phyloP scores from a whole-genome alignment of 1,284 basidiomycete genomes.

The Takashimella koratensis region DNA sequence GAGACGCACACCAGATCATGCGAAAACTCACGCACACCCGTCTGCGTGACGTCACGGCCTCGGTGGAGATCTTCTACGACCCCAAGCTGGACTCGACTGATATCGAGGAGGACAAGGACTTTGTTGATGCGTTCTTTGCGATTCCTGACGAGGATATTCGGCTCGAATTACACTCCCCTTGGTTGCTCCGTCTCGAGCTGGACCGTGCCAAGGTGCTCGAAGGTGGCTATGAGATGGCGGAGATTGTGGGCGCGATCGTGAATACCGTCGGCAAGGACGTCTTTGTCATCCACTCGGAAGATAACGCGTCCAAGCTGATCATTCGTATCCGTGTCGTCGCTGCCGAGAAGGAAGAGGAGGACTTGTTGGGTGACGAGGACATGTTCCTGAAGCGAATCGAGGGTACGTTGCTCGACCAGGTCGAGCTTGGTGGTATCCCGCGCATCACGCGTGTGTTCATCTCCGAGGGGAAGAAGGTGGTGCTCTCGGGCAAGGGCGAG shows the following conservation, averaged over 20 bases:
- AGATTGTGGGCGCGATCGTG: slow-evolving; percentile 89
- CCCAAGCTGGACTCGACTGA: slow-evolving; percentile 87
- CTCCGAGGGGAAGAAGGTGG: slow-evolving; percentile 74
- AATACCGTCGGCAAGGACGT: slow-evolving; percentile 94
- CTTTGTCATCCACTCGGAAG: slow-evolving; percentile 98
- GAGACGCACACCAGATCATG: slow-evolving; percentile 44
- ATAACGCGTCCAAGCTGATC: slow-evolving; percentile 95
- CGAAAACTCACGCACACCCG: slow-evolving; percentile 79
- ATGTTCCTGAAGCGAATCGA: slow-evolving; percentile 95
- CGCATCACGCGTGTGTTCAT: slow-evolving; percentile 93
- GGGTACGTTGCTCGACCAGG: slow-evolving; percentile 94
- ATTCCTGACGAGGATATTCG: slow-evolving; percentile 98
- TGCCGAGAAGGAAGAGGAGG: slow-evolving; percentile 85
- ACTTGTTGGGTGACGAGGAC: slow-evolving; percentile 80
- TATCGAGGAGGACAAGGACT: slow-evolving; percentile 93
- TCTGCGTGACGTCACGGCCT: slow-evolving; percentile 87
- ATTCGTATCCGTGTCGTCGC: slow-evolving; percentile 94
- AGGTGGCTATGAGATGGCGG: slow-evolving; percentile 91
- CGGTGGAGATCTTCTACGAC: slow-evolving; percentile 98
- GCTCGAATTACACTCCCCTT: slow-evolving; percentile 87
- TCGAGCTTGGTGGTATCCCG: slow-evolving; percentile 88
- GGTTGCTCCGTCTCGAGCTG: slow-evolving; percentile 93
- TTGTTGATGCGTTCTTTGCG: slow-evolving; percentile 98
- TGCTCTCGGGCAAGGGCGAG: slow-evolving; percentile 59
- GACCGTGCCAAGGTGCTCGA: slow-evolving; percentile 98